Evolutionary conservation across 2,329 filamentous ascomycete genomes (phyloP).

Genomic region (Pyrenophora graminea): DNA sequence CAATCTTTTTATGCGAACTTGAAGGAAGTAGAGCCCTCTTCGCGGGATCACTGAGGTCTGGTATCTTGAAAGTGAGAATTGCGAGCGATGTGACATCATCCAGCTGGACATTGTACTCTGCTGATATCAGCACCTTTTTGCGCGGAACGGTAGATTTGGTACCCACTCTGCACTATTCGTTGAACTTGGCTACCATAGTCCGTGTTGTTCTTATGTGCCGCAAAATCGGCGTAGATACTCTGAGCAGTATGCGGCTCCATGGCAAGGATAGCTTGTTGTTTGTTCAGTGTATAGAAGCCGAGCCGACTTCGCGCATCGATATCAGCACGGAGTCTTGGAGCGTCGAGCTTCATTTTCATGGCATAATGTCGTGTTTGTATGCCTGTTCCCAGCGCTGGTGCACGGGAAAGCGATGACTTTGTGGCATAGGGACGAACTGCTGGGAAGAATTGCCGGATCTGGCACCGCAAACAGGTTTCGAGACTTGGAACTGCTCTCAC

Average conservation of each 20-base stretch:
- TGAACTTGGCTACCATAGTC: conserved; percentile 24
- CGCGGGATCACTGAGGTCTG: conserved; percentile 26
- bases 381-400: neutral
- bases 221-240: conserved; percentile 32
- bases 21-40: conserved; percentile 29
- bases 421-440: conserved; percentile 10
- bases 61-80: conserved; percentile 30
- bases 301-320: conserved; percentile 28
- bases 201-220: conserved; percentile 22
- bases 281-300: conserved; percentile 25
- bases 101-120: conserved; percentile 31
- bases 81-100: conserved; percentile 34
- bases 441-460: conserved; percentile 15
- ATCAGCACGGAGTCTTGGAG: conserved; percentile 22
- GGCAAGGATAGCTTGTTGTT: conserved; percentile 20
- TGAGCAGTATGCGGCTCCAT: conserved; percentile 25
- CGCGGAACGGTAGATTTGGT: neutral
- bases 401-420: neutral
- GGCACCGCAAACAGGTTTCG: conserved; percentile 26
- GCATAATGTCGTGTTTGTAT: conserved; percentile 20
- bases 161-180: conserved; percentile 29
- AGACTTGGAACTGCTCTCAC: conserved; percentile 9
- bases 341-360: conserved; percentile 19
- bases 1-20: conserved; percentile 27
- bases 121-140: conserved; percentile 9